Evolutionary conservation across 2,329 filamentous ascomycete species (phyloP).

Genomic region (Parastagonospora avenae): DNA sequence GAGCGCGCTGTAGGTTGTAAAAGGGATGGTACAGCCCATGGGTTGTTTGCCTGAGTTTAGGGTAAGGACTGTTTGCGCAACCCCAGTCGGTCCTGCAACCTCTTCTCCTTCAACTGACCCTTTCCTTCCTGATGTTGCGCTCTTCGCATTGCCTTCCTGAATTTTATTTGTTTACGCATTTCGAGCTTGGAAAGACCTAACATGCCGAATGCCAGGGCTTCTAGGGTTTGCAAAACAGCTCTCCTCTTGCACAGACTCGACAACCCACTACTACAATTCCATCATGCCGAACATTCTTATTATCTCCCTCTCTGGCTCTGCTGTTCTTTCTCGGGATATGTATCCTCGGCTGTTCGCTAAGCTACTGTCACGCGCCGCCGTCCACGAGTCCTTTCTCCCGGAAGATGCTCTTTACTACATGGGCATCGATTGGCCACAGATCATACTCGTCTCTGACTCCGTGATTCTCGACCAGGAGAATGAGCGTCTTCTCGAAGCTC

Average conservation of each 20-base stretch:
- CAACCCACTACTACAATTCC: not conserved
- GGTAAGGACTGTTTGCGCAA: too few relatives aligned
- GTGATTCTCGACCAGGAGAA: conserved; percentile 19
- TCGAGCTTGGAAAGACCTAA: too few relatives aligned
- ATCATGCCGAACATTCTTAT: conserved; percentile 31
- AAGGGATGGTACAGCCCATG: too few relatives aligned
- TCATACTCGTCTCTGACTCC: conserved; percentile 29
- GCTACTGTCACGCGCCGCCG: conserved; percentile 23
- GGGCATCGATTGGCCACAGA: conserved; percentile 26
- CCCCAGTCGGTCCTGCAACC: too few relatives aligned
- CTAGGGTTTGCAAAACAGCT: too few relatives aligned
- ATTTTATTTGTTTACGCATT: too few relatives aligned
- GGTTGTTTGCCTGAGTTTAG: too few relatives aligned
- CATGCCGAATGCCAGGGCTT: too few relatives aligned
- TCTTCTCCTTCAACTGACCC: too few relatives aligned
- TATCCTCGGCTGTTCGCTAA: conserved; percentile 29
- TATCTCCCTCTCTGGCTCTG: conserved; percentile 30
- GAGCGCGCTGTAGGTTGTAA: not conserved
- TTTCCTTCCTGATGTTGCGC: too few relatives aligned
- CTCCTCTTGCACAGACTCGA: too few relatives aligned
- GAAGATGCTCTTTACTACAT: conserved; percentile 30
- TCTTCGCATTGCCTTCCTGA: too few relatives aligned
- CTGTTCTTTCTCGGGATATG: conserved; percentile 29
- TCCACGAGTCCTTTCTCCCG: conserved; percentile 28
- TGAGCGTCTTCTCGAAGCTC: conserved; percentile 12